Percentiles rank a stretch among this genome's conserved stretches.
Conservation (phyloP, 2,329 filamentous ascomycete species). For the Amylocarpus encephaloides region DNA sequence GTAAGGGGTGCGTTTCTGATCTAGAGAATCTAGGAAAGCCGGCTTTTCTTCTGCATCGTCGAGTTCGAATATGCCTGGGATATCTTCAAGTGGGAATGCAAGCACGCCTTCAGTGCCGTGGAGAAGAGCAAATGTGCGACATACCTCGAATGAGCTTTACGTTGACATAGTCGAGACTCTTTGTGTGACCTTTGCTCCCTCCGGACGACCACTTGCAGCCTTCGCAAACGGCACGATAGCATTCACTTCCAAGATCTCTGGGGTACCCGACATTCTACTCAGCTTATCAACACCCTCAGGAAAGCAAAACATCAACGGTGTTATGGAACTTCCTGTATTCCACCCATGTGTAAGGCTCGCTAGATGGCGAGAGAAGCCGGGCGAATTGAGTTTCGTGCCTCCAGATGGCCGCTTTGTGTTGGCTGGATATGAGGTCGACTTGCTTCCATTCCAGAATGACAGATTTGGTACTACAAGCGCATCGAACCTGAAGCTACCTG, state of each 20-base stretch:
- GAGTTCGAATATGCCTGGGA: constrained; percentile 28
- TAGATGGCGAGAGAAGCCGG: constrained; percentile 83
- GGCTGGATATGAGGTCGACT: constrained; percentile 88
- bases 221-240: constrained; percentile 88
- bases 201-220: constrained; percentile 77
- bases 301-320: constrained; percentile 65
- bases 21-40: constrained; percentile 22
- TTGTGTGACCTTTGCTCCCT: constrained; percentile 81
- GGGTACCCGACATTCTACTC: constrained; percentile 83
- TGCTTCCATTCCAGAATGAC: constrained; percentile 64
- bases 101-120: constrained; percentile 65
- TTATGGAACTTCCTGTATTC: constrained; percentile 86
- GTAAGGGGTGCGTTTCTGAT: not conserved
- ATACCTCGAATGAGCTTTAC: constrained; percentile 96
- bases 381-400: constrained; percentile 91
- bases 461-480: constrained; percentile 48
- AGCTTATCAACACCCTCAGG: constrained; percentile 74
- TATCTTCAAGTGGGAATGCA: constrained; percentile 31
- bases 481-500: constrained; percentile 68
- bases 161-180: constrained; percentile 92
- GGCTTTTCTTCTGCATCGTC: constrained; percentile 25
- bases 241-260: constrained; percentile 92
- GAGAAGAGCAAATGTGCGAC: constrained; percentile 84
- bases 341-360: constrained; percentile 89
- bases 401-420: constrained; percentile 92